These are phyloP conservation scores for Aspergillus calidoustus DNA, from an alignment of 2,329 filamentous ascomycete genomes.

Conservation along the genomic window DNA sequence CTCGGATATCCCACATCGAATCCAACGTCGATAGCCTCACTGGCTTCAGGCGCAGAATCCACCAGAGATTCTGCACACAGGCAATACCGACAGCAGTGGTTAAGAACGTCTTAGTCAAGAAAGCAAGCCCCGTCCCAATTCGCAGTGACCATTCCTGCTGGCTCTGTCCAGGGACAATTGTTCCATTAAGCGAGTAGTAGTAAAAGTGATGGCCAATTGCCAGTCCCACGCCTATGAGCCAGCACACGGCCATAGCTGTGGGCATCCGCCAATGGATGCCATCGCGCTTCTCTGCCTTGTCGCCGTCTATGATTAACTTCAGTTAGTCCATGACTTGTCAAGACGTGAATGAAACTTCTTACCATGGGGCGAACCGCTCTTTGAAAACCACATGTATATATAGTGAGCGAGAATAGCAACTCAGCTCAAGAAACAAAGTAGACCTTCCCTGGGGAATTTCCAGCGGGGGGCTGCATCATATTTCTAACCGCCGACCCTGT, in stretches of 20 bases:
- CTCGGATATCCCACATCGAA: conserved; percentile 12
- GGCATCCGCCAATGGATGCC: conserved; percentile 14
- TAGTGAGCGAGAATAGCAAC: too few relatives aligned
- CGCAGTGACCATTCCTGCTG: conserved; percentile 2
- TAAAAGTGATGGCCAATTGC: conserved; percentile 13
- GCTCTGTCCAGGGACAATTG: background rate
- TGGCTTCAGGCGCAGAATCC: conserved; percentile 6
- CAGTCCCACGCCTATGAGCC: background rate
- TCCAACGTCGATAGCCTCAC: conserved; percentile 4
- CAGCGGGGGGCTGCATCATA: too few relatives aligned
- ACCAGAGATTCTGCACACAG: conserved; percentile 6
- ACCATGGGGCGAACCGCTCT: too few relatives aligned
- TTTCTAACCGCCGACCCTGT: too few relatives aligned
- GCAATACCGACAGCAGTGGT: conserved; percentile 10
- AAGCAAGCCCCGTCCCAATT: conserved; percentile 6
- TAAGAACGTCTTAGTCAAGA: conserved; percentile 6
- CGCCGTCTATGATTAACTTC: too few relatives aligned
- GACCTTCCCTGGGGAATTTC: too few relatives aligned
- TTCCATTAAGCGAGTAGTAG: conserved; percentile 8
- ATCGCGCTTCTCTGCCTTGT: too few relatives aligned
- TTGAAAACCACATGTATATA: too few relatives aligned
- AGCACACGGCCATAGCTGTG: conserved; percentile 2
- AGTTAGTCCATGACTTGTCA: too few relatives aligned
- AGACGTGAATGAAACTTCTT: too few relatives aligned
- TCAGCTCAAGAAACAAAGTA: too few relatives aligned